Evolutionary conservation across 495 filamentous ascomycete genomes (phyloP).

Genomic region (Penicillium samsonianum): DNA sequence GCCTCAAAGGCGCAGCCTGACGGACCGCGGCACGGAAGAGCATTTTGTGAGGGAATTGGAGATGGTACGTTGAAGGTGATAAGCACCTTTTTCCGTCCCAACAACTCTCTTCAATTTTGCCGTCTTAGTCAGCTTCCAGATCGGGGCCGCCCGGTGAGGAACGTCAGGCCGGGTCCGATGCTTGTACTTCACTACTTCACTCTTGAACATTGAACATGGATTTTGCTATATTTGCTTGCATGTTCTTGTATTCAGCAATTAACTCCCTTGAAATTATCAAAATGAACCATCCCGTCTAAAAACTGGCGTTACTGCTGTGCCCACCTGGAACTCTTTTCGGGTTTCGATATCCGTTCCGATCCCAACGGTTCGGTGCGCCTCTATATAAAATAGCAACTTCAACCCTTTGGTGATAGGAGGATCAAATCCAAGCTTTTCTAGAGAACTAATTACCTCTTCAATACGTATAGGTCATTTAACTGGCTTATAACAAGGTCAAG

Average conservation of each 20-base stretch:
- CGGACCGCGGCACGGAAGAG: constrained; percentile 49
- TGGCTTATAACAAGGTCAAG: neutral
- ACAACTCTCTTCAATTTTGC: constrained; percentile 13
- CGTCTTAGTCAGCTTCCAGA: constrained; percentile 15
- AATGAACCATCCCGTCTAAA: neutral
- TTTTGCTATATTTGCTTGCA: neutral
- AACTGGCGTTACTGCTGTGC: neutral
- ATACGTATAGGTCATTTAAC: neutral
- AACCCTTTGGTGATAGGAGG: neutral
- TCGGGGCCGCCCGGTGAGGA: constrained; percentile 15
- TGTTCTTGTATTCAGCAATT: neutral
- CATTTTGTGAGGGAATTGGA: constrained; percentile 38
- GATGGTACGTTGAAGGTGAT: constrained; percentile 15
- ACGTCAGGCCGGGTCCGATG: constrained; percentile 1
- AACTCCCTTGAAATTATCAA: neutral
- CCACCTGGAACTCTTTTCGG: neutral
- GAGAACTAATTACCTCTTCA: neutral
- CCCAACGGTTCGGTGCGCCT: neutral
- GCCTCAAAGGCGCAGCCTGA: constrained; percentile 54
- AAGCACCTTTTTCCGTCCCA: constrained; percentile 14
- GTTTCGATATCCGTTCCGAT: neutral
- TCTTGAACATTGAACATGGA: neutral
- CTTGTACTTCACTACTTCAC: neutral
- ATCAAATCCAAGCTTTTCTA: neutral
- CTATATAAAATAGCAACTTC: neutral